Conservation (phyloP, 2,329 filamentous ascomycete genomes). For the Fusarium musae region DNA sequence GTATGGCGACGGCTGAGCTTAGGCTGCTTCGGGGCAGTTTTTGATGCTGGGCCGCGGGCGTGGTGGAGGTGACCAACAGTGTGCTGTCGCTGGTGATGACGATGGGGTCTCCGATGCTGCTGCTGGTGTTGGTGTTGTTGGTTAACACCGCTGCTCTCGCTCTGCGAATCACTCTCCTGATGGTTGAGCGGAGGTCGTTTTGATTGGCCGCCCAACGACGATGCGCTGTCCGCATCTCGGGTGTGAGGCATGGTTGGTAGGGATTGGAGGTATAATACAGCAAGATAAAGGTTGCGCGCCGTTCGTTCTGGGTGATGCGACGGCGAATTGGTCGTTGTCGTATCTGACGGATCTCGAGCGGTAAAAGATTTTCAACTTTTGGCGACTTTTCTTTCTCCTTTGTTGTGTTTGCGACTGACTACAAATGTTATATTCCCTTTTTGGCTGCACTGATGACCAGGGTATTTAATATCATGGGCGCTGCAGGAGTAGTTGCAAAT, state of each 20-base stretch:
- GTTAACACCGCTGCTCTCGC: conserved; percentile 45
- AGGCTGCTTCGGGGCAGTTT: conserved; percentile 60
- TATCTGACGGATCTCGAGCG: background rate
- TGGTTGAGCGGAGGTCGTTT: conserved; percentile 58
- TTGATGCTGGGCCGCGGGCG: conserved; percentile 63
- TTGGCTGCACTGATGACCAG: conserved; percentile 27
- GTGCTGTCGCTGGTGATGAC: conserved; percentile 50
- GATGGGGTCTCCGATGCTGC: conserved; percentile 47
- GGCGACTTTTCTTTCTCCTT: conserved; percentile 2
- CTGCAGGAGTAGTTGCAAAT: conserved; percentile 10
- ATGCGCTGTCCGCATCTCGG: conserved; percentile 60
- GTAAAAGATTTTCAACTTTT: conserved; percentile 3
- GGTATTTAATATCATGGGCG: conserved; percentile 35
- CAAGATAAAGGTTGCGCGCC: conserved; percentile 15
- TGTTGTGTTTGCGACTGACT: conserved; percentile 30
- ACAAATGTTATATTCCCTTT: conserved; percentile 29
- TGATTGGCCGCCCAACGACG: conserved; percentile 64
- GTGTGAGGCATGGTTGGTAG: conserved; percentile 55
- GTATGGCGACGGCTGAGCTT: conserved; percentile 58
- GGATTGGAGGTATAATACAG: conserved; percentile 20
- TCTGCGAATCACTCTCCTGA: conserved; percentile 51
- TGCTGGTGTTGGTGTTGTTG: conserved; percentile 48
- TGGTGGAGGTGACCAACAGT: conserved; percentile 57
- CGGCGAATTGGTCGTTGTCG: conserved; percentile 15
- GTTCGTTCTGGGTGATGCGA: background rate